Evolutionary conservation across 2,329 filamentous ascomycete genomes (phyloP).

Genomic region (Fonsecaea erecta): DNA sequence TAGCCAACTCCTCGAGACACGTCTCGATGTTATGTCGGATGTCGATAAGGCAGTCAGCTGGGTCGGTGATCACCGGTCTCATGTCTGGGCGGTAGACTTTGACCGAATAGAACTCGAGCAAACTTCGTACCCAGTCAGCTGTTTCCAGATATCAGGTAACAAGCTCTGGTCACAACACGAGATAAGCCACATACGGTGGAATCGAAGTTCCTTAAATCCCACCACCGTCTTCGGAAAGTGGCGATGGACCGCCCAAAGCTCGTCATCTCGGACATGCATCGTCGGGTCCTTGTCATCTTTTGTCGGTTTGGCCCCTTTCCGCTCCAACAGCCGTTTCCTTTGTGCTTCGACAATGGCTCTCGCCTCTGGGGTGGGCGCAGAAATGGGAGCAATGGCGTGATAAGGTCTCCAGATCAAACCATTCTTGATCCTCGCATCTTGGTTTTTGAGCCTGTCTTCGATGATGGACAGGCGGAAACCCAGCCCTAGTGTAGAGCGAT

Average conservation of each 20-base stretch:
- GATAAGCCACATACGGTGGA: slow-evolving; percentile 24
- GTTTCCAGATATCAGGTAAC: slow-evolving; percentile 10
- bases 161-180: not conserved
- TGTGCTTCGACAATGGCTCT: slow-evolving; percentile 22
- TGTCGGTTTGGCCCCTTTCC: slow-evolving; percentile 18
- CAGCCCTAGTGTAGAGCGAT: slow-evolving; percentile 28
- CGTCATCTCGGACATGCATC: slow-evolving; percentile 30
- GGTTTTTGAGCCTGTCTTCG: slow-evolving; percentile 30
- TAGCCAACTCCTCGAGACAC: slow-evolving; percentile 32
- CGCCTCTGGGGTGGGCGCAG: slow-evolving; percentile 27
- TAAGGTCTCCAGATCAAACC: slow-evolving; percentile 28
- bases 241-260: slow-evolving; percentile 28
- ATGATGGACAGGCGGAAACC: slow-evolving; percentile 31
- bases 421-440: slow-evolving; percentile 27
- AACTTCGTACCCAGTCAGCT: slow-evolving; percentile 30
- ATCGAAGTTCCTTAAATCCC: slow-evolving; percentile 34
- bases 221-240: slow-evolving; percentile 30
- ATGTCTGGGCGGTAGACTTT: slow-evolving; percentile 30
- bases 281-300: slow-evolving; percentile 34
- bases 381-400: slow-evolving; percentile 25
- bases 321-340: slow-evolving; percentile 24
- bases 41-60: slow-evolving; percentile 19
- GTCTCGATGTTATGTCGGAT: slow-evolving; percentile 28
- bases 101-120: slow-evolving; percentile 32
- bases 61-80: slow-evolving; percentile 24